Conservation (phyloP, 345 rosid species). For the Fremontodendron californicum region DNA sequence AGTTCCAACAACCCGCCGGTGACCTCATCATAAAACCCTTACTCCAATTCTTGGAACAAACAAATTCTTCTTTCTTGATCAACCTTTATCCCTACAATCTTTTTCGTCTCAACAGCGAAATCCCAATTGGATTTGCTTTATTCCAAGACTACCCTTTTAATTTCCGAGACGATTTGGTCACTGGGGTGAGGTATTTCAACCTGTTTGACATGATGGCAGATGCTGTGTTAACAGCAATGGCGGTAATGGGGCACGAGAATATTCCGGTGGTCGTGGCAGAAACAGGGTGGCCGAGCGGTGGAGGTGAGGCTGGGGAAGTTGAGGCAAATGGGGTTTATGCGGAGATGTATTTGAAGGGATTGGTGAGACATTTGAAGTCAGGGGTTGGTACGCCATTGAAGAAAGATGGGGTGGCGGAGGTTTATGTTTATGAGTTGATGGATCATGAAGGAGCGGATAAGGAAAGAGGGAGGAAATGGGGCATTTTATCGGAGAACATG, state of each 20-base stretch:
- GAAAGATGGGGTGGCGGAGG: conserved; percentile 70
- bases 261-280: conserved; percentile 75
- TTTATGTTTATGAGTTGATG: conserved; percentile 63
- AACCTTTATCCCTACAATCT: conserved; percentile 81
- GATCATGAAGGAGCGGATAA: conserved; percentile 48
- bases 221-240: conserved; percentile 65
- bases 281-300: conserved; percentile 91
- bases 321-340: conserved; percentile 63
- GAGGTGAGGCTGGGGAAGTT: conserved; percentile 48
- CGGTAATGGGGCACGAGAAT: conserved; percentile 74
- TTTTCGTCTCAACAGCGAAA: conserved; percentile 58
- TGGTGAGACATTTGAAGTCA: conserved; percentile 56
- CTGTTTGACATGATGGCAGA: conserved; percentile 93
- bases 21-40: conserved; percentile 60
- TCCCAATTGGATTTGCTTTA: conserved; percentile 79
- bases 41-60: conserved; percentile 59
- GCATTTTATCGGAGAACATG: conserved; percentile 62
- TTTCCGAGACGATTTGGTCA: conserved; percentile 35
- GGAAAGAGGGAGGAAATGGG: conserved; percentile 57
- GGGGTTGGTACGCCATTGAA: conserved; percentile 79
- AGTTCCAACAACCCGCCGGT: conserved; percentile 62
- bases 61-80: conserved; percentile 74
- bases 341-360: conserved; percentile 63
- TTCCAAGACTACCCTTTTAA: conserved; percentile 75
- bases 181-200: conserved; percentile 80